phyloP scores from a whole-genome alignment of 176 grass and related monocot species.

The Typha latifolia region DNA sequence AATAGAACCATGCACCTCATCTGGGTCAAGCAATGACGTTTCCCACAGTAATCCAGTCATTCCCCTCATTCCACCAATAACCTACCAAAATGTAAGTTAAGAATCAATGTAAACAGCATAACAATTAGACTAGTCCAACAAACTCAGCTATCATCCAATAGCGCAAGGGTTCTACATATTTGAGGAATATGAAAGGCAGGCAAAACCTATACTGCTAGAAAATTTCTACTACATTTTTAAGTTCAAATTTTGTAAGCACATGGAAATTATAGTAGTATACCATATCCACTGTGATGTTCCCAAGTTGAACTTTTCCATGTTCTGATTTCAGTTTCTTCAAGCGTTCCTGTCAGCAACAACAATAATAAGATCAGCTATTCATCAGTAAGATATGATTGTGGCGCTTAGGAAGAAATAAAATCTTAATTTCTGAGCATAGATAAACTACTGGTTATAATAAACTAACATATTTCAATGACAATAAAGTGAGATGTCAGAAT shows the following conservation, averaged over 20 bases:
- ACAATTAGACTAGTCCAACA: neutral
- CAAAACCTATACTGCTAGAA: no score
- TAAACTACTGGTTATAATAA: no score
- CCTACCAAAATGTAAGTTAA: conserved; percentile 34
- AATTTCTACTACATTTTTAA: no score
- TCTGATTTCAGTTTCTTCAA: conserved; percentile 90
- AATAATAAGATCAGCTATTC: neutral
- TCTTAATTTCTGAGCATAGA: neutral
- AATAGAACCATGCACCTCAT: conserved; percentile 54
- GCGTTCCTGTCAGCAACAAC: conserved; percentile 46
- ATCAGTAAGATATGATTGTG: conserved; percentile 5
- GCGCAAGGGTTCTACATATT: no score
- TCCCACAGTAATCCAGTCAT: conserved; percentile 98
- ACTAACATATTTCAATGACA: no score
- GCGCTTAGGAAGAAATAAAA: neutral
- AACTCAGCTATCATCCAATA: no score
- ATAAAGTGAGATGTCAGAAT: neutral
- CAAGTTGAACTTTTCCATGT: conserved; percentile 93
- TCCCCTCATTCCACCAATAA: conserved; percentile 99
- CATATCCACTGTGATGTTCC: conserved; percentile 89
- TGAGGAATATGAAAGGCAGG: no score
- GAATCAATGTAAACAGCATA: neutral
- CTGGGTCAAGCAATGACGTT: conserved; percentile 91
- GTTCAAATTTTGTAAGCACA: neutral
- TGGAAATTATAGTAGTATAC: conserved; percentile 26